phyloP scores from a whole-genome alignment of 164 flowering plant species.

The Vitis cinerea region DNA sequence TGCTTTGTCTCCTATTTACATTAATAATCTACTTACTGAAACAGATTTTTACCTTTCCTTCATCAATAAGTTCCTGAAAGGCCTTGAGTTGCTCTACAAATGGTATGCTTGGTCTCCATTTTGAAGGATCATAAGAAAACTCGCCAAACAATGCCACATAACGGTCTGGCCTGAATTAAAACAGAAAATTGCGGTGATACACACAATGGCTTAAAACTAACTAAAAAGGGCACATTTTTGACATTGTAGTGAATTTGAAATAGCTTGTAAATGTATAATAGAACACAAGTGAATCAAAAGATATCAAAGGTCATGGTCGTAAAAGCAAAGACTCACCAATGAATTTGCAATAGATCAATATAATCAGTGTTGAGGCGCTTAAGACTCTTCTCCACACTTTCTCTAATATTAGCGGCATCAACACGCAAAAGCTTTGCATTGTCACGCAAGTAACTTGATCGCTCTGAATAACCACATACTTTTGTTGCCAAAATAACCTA shows the following conservation, averaged over 20 bases:
- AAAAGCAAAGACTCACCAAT: slow-evolving; percentile 55
- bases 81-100: slow-evolving; percentile 84
- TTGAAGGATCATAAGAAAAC: slow-evolving; percentile 62
- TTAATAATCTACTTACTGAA: neutral
- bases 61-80: slow-evolving; percentile 78
- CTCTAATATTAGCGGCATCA: slow-evolving; percentile 87
- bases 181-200: slow-evolving; percentile 1
- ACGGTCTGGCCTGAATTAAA: slow-evolving; percentile 81
- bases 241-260: no score
- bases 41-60: slow-evolving; percentile 72
- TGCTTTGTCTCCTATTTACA: no score
- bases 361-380: slow-evolving; percentile 85
- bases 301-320: no score
- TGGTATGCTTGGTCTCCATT: slow-evolving; percentile 88
- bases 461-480: slow-evolving; percentile 84
- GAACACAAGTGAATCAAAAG: no score
- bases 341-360: slow-evolving; percentile 94
- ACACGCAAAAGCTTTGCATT: slow-evolving; percentile 73
- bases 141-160: slow-evolving; percentile 90
- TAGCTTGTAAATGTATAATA: no score
- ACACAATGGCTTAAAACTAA: neutral
- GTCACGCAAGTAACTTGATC: slow-evolving; percentile 65
- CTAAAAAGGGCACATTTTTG: no score
- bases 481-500: slow-evolving; percentile 92
- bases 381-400: slow-evolving; percentile 96